Evolutionary conservation across 257 asterid species (phyloP).

Genomic region (Scutellaria barbata): DNA sequence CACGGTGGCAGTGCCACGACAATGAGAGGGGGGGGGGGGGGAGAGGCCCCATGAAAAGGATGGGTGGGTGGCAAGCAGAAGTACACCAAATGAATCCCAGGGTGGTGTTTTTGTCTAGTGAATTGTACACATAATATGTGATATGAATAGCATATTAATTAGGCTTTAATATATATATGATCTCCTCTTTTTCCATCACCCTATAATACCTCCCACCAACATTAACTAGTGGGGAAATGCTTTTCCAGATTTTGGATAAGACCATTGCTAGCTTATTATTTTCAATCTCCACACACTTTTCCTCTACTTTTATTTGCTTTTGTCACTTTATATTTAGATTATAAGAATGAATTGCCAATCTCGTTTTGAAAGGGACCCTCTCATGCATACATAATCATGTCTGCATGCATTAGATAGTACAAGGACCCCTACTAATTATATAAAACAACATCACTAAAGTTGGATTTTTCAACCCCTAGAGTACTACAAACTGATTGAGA

Average conservation of each 20-base stretch:
- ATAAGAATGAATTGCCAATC: conserved; percentile 8
- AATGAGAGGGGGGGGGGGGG: background rate
- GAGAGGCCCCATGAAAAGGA: background rate
- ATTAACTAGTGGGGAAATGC: conserved; percentile 59
- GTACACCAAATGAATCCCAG: conserved; percentile 71
- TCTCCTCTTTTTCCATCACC: conserved; percentile 22
- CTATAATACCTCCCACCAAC: conserved; percentile 37
- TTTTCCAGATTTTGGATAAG: conserved; percentile 55
- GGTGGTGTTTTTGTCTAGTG: conserved; percentile 56
- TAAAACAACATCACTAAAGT: background rate
- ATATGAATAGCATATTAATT: conserved; percentile 61
- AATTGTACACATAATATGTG: conserved; percentile 25
- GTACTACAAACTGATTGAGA: no score
- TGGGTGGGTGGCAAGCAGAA: conserved; percentile 56
- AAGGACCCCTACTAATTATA: conserved; percentile 29
- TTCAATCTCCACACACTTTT: conserved; percentile 23
- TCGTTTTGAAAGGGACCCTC: background rate
- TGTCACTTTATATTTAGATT: conserved; percentile 41
- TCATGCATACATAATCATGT: background rate
- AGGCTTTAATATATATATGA: conserved; percentile 23
- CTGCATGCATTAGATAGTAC: background rate
- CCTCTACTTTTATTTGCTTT: conserved; percentile 14
- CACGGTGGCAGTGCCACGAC: no score
- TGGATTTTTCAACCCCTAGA: no score
- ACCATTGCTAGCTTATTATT: conserved; percentile 37